Conservation (phyloP, 164 flowering plant genomes). For the Macadamia tetraphylla region DNA sequence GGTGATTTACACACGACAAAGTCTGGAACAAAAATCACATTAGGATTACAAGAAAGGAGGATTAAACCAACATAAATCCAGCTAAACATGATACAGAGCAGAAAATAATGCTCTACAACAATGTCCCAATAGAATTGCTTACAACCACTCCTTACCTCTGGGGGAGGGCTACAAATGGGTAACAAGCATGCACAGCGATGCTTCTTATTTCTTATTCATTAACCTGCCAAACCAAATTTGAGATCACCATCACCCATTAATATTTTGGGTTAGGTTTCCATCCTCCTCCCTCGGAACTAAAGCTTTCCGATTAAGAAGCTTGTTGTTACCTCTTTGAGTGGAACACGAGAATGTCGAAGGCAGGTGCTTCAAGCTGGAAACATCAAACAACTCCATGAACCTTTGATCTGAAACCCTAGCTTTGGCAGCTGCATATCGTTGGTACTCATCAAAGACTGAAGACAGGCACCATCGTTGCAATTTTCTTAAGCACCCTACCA, state of each 20-base stretch:
- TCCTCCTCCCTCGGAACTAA: not conserved
- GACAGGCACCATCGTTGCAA: slow-evolving; percentile 73
- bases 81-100: no score
- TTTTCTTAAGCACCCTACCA: slow-evolving; percentile 76
- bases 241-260: not conserved
- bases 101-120: no score
- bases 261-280: not conserved
- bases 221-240: no score
- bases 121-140: no score
- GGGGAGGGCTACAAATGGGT: no score
- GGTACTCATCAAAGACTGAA: slow-evolving; percentile 74
- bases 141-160: no score
- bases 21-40: no score
- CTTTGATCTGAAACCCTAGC: slow-evolving; percentile 70
- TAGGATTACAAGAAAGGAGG: no score
- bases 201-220: no score
- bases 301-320: not conserved
- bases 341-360: slow-evolving; percentile 47
- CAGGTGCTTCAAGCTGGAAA: slow-evolving; percentile 48
- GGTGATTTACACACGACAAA: no score
- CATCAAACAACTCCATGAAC: slow-evolving; percentile 72
- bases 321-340: slow-evolving; percentile 26
- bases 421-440: slow-evolving; percentile 76
- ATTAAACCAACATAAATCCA: no score
- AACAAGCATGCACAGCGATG: no score